Base-by-base conservation (phyloP, 2,329 filamentous ascomycete genomes). In the Penicillium occitanis region DNA sequence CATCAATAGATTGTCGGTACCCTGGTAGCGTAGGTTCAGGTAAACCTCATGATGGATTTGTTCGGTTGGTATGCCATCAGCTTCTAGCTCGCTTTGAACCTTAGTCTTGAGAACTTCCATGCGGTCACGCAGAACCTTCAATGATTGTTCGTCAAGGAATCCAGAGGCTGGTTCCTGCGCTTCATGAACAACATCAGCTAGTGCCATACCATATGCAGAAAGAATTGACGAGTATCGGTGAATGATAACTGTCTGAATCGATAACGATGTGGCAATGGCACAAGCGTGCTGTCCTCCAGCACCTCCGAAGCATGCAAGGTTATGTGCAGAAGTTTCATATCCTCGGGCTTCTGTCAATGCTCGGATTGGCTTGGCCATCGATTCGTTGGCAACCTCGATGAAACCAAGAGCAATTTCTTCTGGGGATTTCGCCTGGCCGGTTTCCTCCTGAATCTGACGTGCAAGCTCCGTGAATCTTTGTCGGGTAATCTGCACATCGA, bases 161-260 rank as follows among this genome's bases (percentile, higher is more conserved):
- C 69, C 70, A 1, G 75, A 72, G 5, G 71, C 75, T 0, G 79
- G 78, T 63, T 77, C 74, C 44, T 75, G 73, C 0, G 70, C 70
- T 53, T 82, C 80, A 4, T 73, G 70, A 5, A 79, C 78, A 0
- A 81, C 70, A 65, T 81, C 74, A 0, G 80, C 77, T 4, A 81
- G 73, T 1, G 79, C 76, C 68, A 83, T 80, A 5, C 81, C 80
- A 44, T 82, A 81, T 0, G 81, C 81, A 0, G 80, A 82, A 0
- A 83, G 72, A 2, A 81, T 69, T 0, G 75, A 77, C 0, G 78
- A 80, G 53, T 76, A 78, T 19, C 77, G 76, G 63, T 82, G 81
- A 17, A 83, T 78, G 1, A 83, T 69, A 6, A 82, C 75, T 0
- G 74, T 73, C 3, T 70, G 71, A 17, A 83, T 82, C 0, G 78